Evolutionary conservation across 202 grass and related monocot genomes (phyloP).

Genomic region (Saccharum hybrid): DNA sequence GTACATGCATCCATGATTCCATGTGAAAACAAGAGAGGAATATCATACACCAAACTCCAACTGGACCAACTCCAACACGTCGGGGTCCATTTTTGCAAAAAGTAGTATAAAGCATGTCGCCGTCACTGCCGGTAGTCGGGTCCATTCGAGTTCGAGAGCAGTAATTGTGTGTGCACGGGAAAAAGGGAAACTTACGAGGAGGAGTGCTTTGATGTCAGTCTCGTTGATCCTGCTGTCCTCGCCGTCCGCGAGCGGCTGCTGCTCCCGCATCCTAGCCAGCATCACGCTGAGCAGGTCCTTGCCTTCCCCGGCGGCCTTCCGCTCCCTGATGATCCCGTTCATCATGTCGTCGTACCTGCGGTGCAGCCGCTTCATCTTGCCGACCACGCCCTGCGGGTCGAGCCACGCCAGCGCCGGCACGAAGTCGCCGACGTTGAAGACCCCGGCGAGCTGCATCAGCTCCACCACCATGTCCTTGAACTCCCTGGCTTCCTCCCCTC

Average conservation of each 20-base stretch:
- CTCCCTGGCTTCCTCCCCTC: constrained; percentile 50
- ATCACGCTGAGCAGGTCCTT: constrained; percentile 63
- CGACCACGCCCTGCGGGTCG: constrained; percentile 63
- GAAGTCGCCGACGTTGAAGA: constrained; percentile 74
- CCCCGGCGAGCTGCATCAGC: constrained; percentile 66
- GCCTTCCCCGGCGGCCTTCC: constrained; percentile 15
- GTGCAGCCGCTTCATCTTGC: constrained; percentile 66
- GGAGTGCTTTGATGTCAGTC: constrained; percentile 69
- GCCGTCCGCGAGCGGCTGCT: not conserved
- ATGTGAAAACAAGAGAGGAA: too few species aligned
- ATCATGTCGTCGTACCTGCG: constrained; percentile 56
- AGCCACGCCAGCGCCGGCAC: constrained; percentile 58
- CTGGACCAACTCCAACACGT: too few species aligned
- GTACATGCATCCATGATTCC: too few species aligned
- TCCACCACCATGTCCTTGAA: constrained; percentile 88
- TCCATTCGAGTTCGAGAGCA: too few species aligned
- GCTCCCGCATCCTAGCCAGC: constrained; percentile 41
- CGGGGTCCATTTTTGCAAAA: too few species aligned
- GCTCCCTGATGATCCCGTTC: constrained; percentile 36
- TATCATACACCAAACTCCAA: too few species aligned
- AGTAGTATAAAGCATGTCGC: too few species aligned
- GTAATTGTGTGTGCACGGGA: too few species aligned
- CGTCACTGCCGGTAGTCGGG: too few species aligned
- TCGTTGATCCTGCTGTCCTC: constrained; percentile 51
- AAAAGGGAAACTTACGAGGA: constrained; percentile 47